Evolutionary conservation across 2,329 filamentous ascomycete species (phyloP).

Genomic region (Ophidiomyces ophidiicola): DNA sequence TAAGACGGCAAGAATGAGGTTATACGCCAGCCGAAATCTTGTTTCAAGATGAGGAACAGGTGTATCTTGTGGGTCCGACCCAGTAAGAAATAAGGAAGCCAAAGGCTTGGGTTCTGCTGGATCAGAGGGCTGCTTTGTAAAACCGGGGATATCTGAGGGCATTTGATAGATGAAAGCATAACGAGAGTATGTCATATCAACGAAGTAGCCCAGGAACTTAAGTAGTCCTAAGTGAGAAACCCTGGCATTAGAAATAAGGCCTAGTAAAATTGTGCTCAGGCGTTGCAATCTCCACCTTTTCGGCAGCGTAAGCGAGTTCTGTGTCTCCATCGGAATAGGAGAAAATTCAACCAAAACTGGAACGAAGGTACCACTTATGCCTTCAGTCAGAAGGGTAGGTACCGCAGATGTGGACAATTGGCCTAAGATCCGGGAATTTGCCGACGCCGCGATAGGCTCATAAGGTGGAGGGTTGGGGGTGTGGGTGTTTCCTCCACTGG

Average conservation of each 20-base stretch:
- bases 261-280: conserved; percentile 29
- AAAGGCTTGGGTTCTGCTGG: conserved; percentile 31
- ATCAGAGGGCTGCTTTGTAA: conserved; percentile 31
- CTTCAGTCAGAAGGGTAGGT: conserved; percentile 22
- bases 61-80: conserved; percentile 30
- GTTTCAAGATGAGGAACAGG: conserved; percentile 47
- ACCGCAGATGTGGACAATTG: conserved; percentile 29
- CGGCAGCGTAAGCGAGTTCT: conserved; percentile 22
- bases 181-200: conserved; percentile 46
- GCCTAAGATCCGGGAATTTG: conserved; percentile 32
- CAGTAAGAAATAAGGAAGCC: conserved; percentile 32
- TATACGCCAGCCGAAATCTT: conserved; percentile 49
- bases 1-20: conserved; percentile 45
- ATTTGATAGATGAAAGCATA: conserved; percentile 51
- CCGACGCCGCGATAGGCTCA: conserved; percentile 31
- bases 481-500: conserved; percentile 25
- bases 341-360: conserved; percentile 34
- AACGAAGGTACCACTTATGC: conserved; percentile 27
- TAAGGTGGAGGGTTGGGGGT: conserved; percentile 33
- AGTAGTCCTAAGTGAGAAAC: conserved; percentile 33
- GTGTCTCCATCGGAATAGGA: conserved; percentile 30
- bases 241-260: conserved; percentile 31
- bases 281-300: conserved; percentile 25
- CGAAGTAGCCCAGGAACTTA: conserved; percentile 40
- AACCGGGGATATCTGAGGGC: conserved; percentile 38